Conservation (phyloP, 2,329 filamentous ascomycete species). For the Hypoxylon sp. region DNA sequence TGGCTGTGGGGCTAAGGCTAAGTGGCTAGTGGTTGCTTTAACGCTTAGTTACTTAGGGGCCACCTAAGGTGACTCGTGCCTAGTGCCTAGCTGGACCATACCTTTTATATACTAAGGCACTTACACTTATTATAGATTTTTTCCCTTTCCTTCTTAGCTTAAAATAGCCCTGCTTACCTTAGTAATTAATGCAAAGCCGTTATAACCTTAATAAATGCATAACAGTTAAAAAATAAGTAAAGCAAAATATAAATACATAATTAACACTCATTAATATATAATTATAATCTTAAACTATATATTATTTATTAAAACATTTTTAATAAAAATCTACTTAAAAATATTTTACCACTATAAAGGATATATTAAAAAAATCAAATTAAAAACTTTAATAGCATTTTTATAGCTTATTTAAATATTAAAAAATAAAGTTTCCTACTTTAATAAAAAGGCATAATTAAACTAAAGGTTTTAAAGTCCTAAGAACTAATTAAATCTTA, state of each 20-base stretch:
- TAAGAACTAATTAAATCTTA: background rate
- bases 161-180: no score
- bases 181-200: no score
- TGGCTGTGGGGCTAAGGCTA: no score
- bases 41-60: no score
- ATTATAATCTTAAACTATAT: background rate
- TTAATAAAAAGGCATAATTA: background rate
- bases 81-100: no score
- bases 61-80: no score
- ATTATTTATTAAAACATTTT: background rate
- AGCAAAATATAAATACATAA: background rate
- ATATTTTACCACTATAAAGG: background rate
- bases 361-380: background rate
- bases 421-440: background rate
- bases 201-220: no score
- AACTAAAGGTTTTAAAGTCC: background rate
- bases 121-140: no score
- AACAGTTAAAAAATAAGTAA: no score
- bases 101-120: no score
- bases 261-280: background rate
- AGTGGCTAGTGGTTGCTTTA: no score
- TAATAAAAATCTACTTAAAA: background rate
- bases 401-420: background rate
- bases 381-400: background rate
- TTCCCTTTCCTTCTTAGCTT: no score